phyloP scores from a whole-genome alignment of 371 early-diverging fungal species.

The Globomyces sp. region DNA sequence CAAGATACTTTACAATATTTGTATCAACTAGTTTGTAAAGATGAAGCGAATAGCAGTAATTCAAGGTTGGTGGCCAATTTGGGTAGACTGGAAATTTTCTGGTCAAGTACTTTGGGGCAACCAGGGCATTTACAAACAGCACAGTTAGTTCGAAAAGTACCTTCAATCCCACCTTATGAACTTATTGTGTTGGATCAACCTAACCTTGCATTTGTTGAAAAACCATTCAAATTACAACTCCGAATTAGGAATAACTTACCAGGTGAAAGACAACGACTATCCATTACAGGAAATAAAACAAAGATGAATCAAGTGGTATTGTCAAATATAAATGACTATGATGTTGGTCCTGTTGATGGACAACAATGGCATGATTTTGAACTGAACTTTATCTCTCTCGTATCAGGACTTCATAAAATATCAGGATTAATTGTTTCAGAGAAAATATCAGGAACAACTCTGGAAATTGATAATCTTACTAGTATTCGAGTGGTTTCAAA shows the following conservation, averaged over 20 bases:
- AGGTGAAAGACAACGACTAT: constrained; percentile 61
- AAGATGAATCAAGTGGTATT: constrained; percentile 80
- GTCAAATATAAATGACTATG: constrained; percentile 66
- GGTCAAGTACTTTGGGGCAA: constrained; percentile 86
- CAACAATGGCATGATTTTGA: constrained; percentile 62
- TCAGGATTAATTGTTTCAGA: constrained; percentile 68
- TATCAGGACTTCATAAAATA: constrained; percentile 81
- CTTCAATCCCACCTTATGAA: constrained; percentile 72
- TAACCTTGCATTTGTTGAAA: constrained; percentile 32
- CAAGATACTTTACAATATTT: constrained; percentile 89
- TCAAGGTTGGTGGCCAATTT: constrained; percentile 73
- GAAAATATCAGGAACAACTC: constrained; percentile 22
- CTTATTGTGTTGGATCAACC: constrained; percentile 60
- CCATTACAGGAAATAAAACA: constrained; percentile 67
- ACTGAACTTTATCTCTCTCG: constrained; percentile 78
- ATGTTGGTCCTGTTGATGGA: constrained; percentile 65
- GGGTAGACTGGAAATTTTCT: constrained; percentile 91
- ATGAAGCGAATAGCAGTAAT: constrained; percentile 42
- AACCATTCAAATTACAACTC: constrained; percentile 37
- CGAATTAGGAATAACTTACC: constrained; percentile 46
- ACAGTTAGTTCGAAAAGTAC: constrained; percentile 81
- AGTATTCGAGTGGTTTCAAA: neutral
- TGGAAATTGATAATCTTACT: constrained; percentile 34
- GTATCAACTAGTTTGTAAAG: constrained; percentile 73
- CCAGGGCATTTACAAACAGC: constrained; percentile 89